Percentiles rank a stretch among this genome's conserved stretches.
Conservation (phyloP, 2,329 filamentous ascomycete species). For the Diaporthe ampelina region DNA sequence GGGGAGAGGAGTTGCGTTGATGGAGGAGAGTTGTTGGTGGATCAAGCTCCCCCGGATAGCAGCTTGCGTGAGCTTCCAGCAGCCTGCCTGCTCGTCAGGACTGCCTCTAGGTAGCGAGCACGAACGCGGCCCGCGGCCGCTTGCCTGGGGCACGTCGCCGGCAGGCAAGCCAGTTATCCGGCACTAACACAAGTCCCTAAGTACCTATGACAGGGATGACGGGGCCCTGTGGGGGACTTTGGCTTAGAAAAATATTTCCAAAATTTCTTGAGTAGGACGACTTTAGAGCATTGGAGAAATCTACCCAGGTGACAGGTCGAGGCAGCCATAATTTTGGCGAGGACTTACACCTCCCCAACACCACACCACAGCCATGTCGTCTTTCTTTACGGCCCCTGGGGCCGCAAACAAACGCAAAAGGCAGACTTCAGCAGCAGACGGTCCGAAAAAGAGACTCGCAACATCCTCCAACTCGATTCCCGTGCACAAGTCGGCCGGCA, state of each 20-base stretch:
- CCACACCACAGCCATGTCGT: slow-evolving; percentile 77
- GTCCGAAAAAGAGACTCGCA: slow-evolving; percentile 72
- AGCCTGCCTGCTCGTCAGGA: slow-evolving; percentile 20
- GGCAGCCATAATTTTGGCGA: slow-evolving; percentile 45
- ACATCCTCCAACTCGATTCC: slow-evolving; percentile 57
- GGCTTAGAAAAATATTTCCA: slow-evolving; percentile 27
- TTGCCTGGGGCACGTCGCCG: neutral
- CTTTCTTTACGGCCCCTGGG: slow-evolving; percentile 92
- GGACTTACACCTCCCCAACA: slow-evolving; percentile 37
- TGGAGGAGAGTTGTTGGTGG: slow-evolving; percentile 22
- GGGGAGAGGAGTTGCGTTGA: slow-evolving; percentile 11
- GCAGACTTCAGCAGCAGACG: slow-evolving; percentile 61
- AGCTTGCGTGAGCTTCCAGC: slow-evolving; percentile 41
- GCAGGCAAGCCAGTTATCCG: no score
- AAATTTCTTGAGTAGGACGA: slow-evolving; percentile 38
- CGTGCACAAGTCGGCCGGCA: slow-evolving; percentile 55
- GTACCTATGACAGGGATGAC: slow-evolving; percentile 15
- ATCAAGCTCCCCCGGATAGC: slow-evolving; percentile 12
- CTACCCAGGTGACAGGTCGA: no score
- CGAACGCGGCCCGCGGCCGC: slow-evolving; percentile 38
- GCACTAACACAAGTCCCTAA: slow-evolving; percentile 3
- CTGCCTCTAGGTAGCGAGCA: slow-evolving; percentile 36
- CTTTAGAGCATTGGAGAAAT: no score
- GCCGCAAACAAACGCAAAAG: slow-evolving; percentile 94
- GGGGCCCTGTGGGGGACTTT: no score